Base-by-base conservation (phyloP, 768 basidiomycete species). In the Baorangia bicolor region DNA sequence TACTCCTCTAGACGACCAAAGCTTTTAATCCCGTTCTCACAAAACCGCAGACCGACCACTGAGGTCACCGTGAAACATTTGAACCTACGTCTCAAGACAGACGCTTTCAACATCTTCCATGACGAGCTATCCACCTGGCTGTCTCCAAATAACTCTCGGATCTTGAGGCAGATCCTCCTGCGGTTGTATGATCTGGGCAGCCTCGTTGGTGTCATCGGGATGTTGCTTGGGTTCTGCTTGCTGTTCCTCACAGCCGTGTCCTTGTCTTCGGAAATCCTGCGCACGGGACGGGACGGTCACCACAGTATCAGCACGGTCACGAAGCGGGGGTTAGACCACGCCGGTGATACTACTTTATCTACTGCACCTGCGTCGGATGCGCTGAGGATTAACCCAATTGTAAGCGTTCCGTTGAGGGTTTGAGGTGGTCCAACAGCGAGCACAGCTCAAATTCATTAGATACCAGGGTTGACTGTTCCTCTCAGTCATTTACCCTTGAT, bases 401-500 rank as follows among this genome's bases (percentile, higher is more conserved):
- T 73, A 61, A 68, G 74, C 58, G 5, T 49, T 54, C 11, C 18
- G 3, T 50, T 20, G 2, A 42, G 20, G 2, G 28, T 47, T 34
- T 23, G 42, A 43, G 21, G 12, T 49, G 23, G 31, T 25, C 27
- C 43, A 39, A 47, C 11, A 25, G 9, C 57, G 5, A 35, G 31
- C 27, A 25, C 31, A 33, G 43, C 56, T 55, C 38, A 60, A 27
- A 30, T 46, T 37, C 23, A 25, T 18, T 60, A 93, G 91, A 85
- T 95, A 35, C 92, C 93, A 21, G 92, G 92, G 1, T 57, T 92
- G 8, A 95, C 90, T 2, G 82, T 90, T 2, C 92, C 92, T 1
- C 63, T 91, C n/a, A 71, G 73, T 25, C 85, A 94, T 64, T 65
- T 90, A 1, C 88, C 88, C 5, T 59, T 85, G 16, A 81, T 94